Base-by-base conservation (phyloP, 495 filamentous ascomycete genomes). In the Penicillium macrosclerotiorum region DNA sequence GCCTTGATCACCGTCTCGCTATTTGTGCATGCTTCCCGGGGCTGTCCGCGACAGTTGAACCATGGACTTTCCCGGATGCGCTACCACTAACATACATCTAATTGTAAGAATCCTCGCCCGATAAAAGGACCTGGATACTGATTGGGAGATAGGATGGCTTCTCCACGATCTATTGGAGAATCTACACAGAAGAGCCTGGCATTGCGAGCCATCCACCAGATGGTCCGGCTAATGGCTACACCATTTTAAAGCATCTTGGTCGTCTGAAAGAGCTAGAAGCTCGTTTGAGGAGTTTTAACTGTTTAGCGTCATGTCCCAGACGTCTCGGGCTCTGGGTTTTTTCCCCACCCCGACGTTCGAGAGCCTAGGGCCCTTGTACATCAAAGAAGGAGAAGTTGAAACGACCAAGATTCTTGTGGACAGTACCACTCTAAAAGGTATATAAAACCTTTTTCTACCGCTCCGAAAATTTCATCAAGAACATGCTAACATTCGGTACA, bases 11-110 rank as follows among this genome's bases (percentile, higher is more conserved):
- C 48, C 57, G 49, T 46, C 41, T 59, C 44, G 55, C 50, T 54
- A 64, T 56, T 38, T 57, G 38, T 46, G 55, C 64, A 57, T 52
- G 54, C 55, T 54, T 30, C 53, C 54, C 52, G 50, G 57, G 49
- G 44, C 52, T 57, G 51, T 61, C 51, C 54, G 57, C 51, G 54
- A 55, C 55, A 49, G 34, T 45, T 64, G 55, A 71, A 72, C 45
- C 50, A 76, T 76, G 72, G 72, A 75, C 50, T 74, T 73, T 59
- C 72, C 71, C 42, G 69, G 68, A 51, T 62, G 63, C 48, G 68
- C 64, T 45, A 67, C 63, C 52, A 75, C 72, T 36, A 75, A 75
- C 52, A 61, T 74, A 47, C 64, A 67, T 63, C 60, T 66, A 34
- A 66, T 74, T 62, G 72, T 75, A 63, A 60, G 72, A 64, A 26